These are phyloP conservation scores for Fusarium sp. DNA, from an alignment of 2,329 filamentous ascomycete species.

Conservation along the genomic window DNA sequence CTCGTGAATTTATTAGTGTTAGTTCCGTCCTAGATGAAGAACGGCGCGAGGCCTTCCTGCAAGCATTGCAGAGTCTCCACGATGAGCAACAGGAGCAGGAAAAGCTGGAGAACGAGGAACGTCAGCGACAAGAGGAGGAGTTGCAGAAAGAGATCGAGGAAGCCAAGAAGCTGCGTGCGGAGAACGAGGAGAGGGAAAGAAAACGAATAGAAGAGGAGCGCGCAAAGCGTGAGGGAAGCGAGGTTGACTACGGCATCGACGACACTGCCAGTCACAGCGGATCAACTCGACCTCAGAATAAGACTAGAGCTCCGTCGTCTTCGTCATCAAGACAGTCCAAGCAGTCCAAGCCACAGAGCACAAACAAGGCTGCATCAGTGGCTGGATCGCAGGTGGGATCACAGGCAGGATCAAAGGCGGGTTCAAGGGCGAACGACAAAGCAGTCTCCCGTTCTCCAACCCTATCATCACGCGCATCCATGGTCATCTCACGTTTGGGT, in stretches of 20 bases:
- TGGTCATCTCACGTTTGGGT: conserved; percentile 64
- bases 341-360: conserved; percentile 39
- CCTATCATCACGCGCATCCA: conserved; percentile 60
- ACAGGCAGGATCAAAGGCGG: background rate
- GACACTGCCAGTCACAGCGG: conserved; percentile 56
- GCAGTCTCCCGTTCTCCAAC: conserved; percentile 49
- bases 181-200: conserved; percentile 68
- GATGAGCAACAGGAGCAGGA: conserved; percentile 85
- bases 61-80: conserved; percentile 83
- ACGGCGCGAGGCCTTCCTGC: conserved; percentile 86
- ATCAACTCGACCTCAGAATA: conserved; percentile 50
- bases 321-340: conserved; percentile 49
- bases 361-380: conserved; percentile 17
- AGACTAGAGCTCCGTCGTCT: conserved; percentile 47
- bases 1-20: conserved; percentile 87
- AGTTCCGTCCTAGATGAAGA: conserved; percentile 93
- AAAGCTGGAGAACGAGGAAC: conserved; percentile 70
- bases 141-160: conserved; percentile 68
- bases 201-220: conserved; percentile 66
- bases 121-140: conserved; percentile 66
- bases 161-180: conserved; percentile 63
- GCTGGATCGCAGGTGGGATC: background rate
- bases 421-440: conserved; percentile 41
- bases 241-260: conserved; percentile 77
- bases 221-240: conserved; percentile 62